Evolutionary conservation across 2,329 filamentous ascomycete genomes (phyloP).

Genomic region (Aspergillus ochraceus): DNA sequence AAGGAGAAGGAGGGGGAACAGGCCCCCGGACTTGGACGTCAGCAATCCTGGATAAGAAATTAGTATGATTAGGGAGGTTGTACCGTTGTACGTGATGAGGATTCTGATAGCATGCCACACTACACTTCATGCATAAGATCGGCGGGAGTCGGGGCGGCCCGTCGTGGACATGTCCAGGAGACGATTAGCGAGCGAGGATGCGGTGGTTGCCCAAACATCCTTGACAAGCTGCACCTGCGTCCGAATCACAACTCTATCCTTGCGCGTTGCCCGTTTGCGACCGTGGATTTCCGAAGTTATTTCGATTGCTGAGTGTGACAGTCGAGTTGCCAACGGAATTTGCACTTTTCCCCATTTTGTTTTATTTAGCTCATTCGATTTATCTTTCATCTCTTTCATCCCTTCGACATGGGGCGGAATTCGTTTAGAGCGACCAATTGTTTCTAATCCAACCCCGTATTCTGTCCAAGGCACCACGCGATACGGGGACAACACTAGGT

Average conservation of each 20-base stretch:
- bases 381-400: too few species aligned
- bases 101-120: constrained; percentile 11
- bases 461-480: neutral
- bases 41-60: neutral
- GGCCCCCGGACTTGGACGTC: too few species aligned
- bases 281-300: constrained; percentile 13
- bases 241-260: constrained; percentile 12
- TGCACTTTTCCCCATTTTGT: neutral
- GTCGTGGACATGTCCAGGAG: constrained; percentile 27
- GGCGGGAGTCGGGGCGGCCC: constrained; percentile 32
- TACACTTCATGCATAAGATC: constrained; percentile 31
- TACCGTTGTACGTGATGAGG: neutral
- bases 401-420: neutral
- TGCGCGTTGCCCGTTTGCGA: constrained; percentile 15
- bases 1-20: neutral
- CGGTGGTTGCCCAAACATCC: constrained; percentile 16
- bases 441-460: neutral
- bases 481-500: neutral
- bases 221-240: constrained; percentile 23
- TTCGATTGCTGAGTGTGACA: neutral
- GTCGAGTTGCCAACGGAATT: neutral
- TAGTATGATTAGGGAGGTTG: neutral
- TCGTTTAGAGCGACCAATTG: neutral
- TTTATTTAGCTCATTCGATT: neutral
- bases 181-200: constrained; percentile 22